Base-by-base conservation (phyloP, 2,329 filamentous ascomycete genomes). In the Dactylellina haptotyla region DNA sequence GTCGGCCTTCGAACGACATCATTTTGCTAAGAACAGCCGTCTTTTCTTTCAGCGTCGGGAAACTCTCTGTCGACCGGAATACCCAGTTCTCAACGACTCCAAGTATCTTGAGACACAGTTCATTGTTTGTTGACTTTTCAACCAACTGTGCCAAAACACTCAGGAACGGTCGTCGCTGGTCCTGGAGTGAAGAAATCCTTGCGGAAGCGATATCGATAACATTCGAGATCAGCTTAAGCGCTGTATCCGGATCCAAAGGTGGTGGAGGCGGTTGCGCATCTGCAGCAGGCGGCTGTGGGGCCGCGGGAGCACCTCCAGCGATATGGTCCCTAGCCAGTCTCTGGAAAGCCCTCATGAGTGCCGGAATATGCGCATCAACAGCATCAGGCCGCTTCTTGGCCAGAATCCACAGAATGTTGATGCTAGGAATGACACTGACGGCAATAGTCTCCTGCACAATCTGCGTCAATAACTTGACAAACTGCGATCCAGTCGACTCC, bases 11-110 rank as follows among this genome's bases (percentile, higher is more conserved):
- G 77, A 99, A 99, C 0, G 93, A 89, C 14, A 98, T 84, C 95
- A 99, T 99, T 83, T 99, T 99, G 78, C 96, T 93, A n/a, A 99
- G 83, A 0, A 99, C 95, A 0, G 96, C 96, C 0, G 94, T 98
- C 84, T 99, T 99, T 82, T 99, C 96, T 81, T 99, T 99, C 1
- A 99, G 85, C 0, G 95, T 99, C 0, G 95, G 95, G 86, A 95
- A 97, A 1, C 93, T 95, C 75, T 97, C 95, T 69, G 92, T 93
- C 0, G 92, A 95, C 76, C 92, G 88, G 84, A 99, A 99, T 4
- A 99, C 91, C 96, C 96, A 99, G 30, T 86, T 87, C 80, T 98
- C 94, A 2, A 97, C 94, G 87, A 99, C 94, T 56, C 90, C 88
- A 26, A 99, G 83, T 62, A 99, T 93, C 82, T 97, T 97, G 78